Base-by-base conservation (phyloP, 2,329 filamentous ascomycete genomes). In the Penicillium sp. region DNA sequence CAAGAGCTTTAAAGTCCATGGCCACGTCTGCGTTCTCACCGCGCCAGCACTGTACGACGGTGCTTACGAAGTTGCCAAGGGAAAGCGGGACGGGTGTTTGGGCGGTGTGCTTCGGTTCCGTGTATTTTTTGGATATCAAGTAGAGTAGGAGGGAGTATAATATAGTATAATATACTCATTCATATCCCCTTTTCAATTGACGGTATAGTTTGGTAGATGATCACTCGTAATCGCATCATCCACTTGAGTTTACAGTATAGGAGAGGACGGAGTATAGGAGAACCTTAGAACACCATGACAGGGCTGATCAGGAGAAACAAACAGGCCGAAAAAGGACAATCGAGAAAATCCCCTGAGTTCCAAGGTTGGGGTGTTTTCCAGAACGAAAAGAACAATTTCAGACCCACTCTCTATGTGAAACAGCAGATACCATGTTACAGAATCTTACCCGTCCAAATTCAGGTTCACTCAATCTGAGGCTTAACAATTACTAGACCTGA, bases 331-430 rank as follows among this genome's bases (percentile, higher is more conserved):
- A 60, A 29, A 13, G 53, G 54, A 52, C 18, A 18, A 18, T 18
- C 18, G 42, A 59, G 48, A 34, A 43, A 48, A 32, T 57, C 45
- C 48, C 50, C 36, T 54, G 46, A 50, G 41, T 40, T 42, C 29
- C 18, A 18, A 18, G 18, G 21, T 54, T 56, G 59, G 59, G 53
- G 52, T 49, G 46, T 42, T 58, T 60, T 58, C 59, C 58, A 59
- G 61, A 63, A 63, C 50, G 56, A 44, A 43, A 22, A 45, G 45
- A 27, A 21, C 31, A 16, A 32, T 14, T n/a, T 16, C 6, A n/a
- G 14, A n/a, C 34, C 34, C 34, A 36, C 34, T 27, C 48, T 54
- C 34, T 57, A 57, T 39, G 40, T 50, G 49, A 59, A 57, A 59
- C 34, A 31, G 11, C 14, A 27, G 24, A 27, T 27, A 27, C 24